These are phyloP conservation scores for Pestalotiopsis sp. DNA, from an alignment of 2,329 filamentous ascomycete species.

Conservation along the genomic window DNA sequence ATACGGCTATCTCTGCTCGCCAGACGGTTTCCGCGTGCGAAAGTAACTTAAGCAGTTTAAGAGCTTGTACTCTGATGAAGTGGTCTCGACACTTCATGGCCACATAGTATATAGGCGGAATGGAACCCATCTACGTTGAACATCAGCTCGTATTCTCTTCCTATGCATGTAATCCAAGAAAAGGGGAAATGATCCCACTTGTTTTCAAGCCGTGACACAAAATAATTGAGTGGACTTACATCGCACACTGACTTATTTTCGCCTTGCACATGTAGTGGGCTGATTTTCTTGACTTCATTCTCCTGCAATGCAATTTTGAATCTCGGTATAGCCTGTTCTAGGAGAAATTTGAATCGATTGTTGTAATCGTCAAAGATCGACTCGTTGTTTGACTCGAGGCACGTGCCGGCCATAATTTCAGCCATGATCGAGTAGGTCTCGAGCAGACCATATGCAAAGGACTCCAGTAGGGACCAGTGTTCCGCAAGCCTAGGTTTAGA, in stretches of 20 bases:
- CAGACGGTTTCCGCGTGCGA: conserved; percentile 39
- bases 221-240: neutral
- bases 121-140: conserved; percentile 40
- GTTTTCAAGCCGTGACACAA: too few species aligned
- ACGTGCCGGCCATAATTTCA: conserved; percentile 42
- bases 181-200: neutral
- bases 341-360: conserved; percentile 33
- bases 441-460: conserved; percentile 34
- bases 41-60: conserved; percentile 19
- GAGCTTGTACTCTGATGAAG: conserved; percentile 37
- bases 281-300: conserved; percentile 33
- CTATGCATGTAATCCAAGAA: conserved; percentile 17
- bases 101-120: conserved; percentile 47
- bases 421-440: conserved; percentile 44
- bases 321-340: conserved; percentile 24
- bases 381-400: conserved; percentile 34
- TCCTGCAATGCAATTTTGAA: conserved; percentile 16
- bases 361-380: conserved; percentile 38
- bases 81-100: conserved; percentile 50
- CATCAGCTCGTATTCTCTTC: too few species aligned
- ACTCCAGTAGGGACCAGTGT: conserved; percentile 20
- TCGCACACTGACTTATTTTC: neutral
- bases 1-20: conserved; percentile 35
- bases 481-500: conserved; percentile 20
- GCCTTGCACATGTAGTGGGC: conserved; percentile 15